Evolutionary conservation across 257 asterid genomes (phyloP).

Genomic region (Marsdenia floribunda): DNA sequence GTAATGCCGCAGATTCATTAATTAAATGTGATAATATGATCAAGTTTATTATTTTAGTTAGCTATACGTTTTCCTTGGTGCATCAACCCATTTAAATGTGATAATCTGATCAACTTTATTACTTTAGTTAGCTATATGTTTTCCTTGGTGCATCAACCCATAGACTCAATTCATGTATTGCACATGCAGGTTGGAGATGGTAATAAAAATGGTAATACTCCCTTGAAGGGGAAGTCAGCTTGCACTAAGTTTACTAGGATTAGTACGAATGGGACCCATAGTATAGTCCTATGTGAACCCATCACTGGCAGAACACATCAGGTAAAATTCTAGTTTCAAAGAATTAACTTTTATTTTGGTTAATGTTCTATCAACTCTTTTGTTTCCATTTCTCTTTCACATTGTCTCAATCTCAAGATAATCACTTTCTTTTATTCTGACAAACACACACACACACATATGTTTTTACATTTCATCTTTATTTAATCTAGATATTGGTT

Average conservation of each 20-base stretch:
- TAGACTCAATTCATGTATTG: conserved; percentile 17
- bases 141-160: conserved; percentile 11
- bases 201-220: conserved; percentile 19
- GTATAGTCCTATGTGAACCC: conserved; percentile 82
- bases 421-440: neutral
- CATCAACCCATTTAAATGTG: conserved; percentile 10
- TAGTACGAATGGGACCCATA: conserved; percentile 71
- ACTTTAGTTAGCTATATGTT: conserved; percentile 1
- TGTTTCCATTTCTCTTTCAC: neutral
- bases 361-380: neutral
- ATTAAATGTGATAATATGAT: neutral
- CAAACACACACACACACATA: neutral
- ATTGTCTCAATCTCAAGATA: neutral
- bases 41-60: neutral
- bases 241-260: conserved; percentile 89
- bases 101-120: neutral
- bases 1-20: neutral
- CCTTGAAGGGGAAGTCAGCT: conserved; percentile 68
- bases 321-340: conserved; percentile 33
- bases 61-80: conserved; percentile 11
- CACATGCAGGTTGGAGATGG: conserved; percentile 46
- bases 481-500: neutral
- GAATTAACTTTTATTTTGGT: neutral
- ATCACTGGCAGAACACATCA: conserved; percentile 96
- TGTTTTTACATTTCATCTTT: neutral